Base-by-base conservation (phyloP, 371 early-diverging fungal species). In the Haplosporangium sp. region DNA sequence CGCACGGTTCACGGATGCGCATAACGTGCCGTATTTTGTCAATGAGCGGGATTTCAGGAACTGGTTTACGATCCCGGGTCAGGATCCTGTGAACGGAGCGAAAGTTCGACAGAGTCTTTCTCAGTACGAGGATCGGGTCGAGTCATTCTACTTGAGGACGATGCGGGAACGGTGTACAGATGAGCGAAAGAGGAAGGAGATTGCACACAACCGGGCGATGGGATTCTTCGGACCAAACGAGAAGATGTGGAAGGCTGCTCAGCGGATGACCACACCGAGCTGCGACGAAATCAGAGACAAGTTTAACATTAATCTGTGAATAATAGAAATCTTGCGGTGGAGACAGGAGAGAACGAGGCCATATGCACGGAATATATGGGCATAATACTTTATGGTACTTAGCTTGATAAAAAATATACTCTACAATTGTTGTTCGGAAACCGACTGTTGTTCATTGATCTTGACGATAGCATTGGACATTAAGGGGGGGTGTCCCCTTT, bases 11-110 rank as follows among this genome's bases (percentile, higher is more conserved):
- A 75, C 76, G 11, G 54, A 11, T 37, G 37, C 53, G 18, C 76
- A 65, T 29, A 54, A 59, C 20, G 70, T 75, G 10, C 76, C 76
- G 0, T 75, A 75, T 23, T 75, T 54, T 45, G 76, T 75, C 20
- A 75, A 75, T 29, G 70, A 69, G 58, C 47, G 45, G 38, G 61
- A 62, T 50, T 69, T 75, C 59, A 57, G 47, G 60, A 58, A 51
- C 43, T 21, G 61, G 2, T 75, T 69, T 37, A 59, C 64, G 67
- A 43, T 51, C 37, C 62, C 62, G 0, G 64, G 63, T 0, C 37
- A 53, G 13, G 57, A 68, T 18, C 54, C 38, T 18, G n/a, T 54
- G 5, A 56, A 72, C 14, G 72, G 72, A 2, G 53, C 65, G 20
- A 60, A 73, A 41, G 55, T 66, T 11, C 62, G 41, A 40, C 55